A percentile compares a stretch with the other conserved stretches of the same genome.
Conservation (phyloP, 148 eudicot genomes). For the Silene uniflora region DNA sequence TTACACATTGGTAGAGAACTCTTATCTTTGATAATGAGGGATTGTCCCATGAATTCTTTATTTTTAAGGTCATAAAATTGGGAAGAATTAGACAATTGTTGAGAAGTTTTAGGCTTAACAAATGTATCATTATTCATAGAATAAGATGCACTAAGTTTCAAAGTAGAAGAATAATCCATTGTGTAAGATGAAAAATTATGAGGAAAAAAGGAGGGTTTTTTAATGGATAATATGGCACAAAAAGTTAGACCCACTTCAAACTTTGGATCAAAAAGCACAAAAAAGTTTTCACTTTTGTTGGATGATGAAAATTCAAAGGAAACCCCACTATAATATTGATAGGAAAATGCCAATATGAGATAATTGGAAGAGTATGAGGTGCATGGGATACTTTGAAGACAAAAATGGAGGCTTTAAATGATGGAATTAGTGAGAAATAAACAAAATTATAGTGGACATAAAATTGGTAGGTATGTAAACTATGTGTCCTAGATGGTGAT, state of each 20-base stretch:
- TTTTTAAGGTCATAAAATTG: conserved; percentile 17
- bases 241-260: conserved; percentile 24
- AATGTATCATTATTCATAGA: conserved; percentile 17
- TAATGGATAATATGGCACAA: conserved; percentile 13
- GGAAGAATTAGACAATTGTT: background rate
- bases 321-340: background rate
- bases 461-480: background rate
- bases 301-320: background rate
- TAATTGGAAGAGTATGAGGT: background rate
- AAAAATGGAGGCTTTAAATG: conserved; percentile 4
- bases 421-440: background rate
- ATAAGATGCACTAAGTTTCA: conserved; percentile 21
- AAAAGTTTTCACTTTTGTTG: background rate
- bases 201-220: background rate
- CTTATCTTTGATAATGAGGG: conserved; percentile 25
- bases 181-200: background rate
- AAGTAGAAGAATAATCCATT: conserved; percentile 40
- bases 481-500: too few relatives aligned
- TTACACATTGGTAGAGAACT: conserved; percentile 1
- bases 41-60: conserved; percentile 26
- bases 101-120: conserved; percentile 8
- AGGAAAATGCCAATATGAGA: conserved; percentile 17
- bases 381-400: background rate
- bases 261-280: conserved; percentile 29
- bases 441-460: background rate